Conservation (phyloP, 345 rosid species). For the Punica granatum region DNA sequence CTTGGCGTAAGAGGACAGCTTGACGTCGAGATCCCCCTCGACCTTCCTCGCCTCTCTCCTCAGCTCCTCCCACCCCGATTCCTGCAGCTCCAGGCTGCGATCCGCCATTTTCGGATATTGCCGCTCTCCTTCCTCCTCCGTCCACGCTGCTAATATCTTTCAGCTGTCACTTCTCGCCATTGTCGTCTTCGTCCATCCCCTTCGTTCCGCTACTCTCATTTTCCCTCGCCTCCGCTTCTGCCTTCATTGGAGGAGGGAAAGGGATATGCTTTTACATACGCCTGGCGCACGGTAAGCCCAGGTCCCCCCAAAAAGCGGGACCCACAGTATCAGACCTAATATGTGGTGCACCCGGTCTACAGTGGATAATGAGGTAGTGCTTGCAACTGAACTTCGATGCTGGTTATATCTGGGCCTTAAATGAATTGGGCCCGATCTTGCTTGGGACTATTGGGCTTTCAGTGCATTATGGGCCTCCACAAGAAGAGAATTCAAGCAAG, state of each 20-base stretch:
- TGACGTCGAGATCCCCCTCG: conserved; percentile 96
- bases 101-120: conserved; percentile 19
- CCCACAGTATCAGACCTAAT: too few species aligned
- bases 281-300: not conserved
- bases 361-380: too few species aligned
- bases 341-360: too few species aligned
- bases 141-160: not conserved
- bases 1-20: conserved; percentile 93
- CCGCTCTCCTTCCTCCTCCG: too few species aligned
- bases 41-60: conserved; percentile 82
- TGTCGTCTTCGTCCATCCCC: not conserved
- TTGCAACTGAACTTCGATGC: too few species aligned
- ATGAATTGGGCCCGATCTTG: not conserved
- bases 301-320: too few species aligned
- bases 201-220: not conserved
- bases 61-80: conserved; percentile 92
- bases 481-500: too few species aligned
- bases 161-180: not conserved
- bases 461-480: too few species aligned
- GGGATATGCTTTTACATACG: not conserved
- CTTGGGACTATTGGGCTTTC: too few species aligned
- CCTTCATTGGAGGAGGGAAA: too few species aligned
- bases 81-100: conserved; percentile 68
- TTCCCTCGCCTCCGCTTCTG: not conserved
- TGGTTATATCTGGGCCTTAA: not conserved